Evolutionary conservation across 176 grass and related monocot species (phyloP).

Genomic region (Tillandsia fasciculata): DNA sequence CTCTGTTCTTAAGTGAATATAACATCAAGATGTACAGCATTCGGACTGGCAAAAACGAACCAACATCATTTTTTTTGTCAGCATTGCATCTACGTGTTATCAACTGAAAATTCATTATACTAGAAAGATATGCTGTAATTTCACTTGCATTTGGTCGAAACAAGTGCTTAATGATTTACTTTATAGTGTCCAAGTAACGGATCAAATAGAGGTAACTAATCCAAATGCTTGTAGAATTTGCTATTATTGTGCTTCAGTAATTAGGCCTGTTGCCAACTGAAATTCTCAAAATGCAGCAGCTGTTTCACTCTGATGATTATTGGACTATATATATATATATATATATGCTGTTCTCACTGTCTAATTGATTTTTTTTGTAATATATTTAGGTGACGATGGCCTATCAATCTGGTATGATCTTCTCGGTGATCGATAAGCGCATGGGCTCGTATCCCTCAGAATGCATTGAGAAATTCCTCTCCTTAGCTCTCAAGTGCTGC

Average conservation of each 20-base stretch:
- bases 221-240: too few species aligned
- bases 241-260: neutral
- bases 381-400: constrained; percentile 32
- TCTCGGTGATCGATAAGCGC: constrained; percentile 37
- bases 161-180: too few species aligned
- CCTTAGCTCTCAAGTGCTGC: constrained; percentile 44
- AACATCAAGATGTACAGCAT: neutral
- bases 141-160: too few species aligned
- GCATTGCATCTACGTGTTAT: too few species aligned
- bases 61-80: too few species aligned
- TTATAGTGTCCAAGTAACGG: too few species aligned
- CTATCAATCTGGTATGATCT: constrained; percentile 42
- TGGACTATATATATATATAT: neutral
- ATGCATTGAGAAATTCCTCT: constrained; percentile 44
- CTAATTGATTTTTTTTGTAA: neutral
- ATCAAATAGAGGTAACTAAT: too few species aligned
- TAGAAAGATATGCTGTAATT: too few species aligned
- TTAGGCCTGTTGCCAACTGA: neutral
- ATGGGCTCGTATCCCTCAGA: constrained; percentile 45
- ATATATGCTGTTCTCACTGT: neutral
- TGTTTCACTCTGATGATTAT: neutral
- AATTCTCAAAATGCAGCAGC: neutral
- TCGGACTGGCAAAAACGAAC: too few species aligned
- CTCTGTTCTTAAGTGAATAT: neutral
- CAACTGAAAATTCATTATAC: too few species aligned